Evolutionary conservation across 2,329 filamentous ascomycete species (phyloP).

Genomic region (Fusarium foetens): DNA sequence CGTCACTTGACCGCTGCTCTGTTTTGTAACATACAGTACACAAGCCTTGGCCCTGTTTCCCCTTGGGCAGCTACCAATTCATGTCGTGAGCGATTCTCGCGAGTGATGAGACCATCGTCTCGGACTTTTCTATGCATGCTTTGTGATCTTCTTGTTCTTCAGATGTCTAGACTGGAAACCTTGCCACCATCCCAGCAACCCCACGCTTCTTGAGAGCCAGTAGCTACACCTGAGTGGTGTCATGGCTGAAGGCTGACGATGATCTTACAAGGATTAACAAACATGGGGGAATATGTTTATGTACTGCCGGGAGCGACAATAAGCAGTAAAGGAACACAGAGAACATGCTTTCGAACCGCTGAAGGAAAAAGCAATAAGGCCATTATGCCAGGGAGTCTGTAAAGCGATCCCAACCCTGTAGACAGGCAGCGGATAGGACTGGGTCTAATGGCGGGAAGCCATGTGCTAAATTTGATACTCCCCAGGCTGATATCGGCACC

Average conservation of each 20-base stretch:
- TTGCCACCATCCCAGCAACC: slow-evolving; percentile 41
- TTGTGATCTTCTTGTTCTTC: slow-evolving; percentile 38
- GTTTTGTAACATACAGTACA: slow-evolving; percentile 21
- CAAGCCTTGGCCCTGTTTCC: slow-evolving; percentile 17
- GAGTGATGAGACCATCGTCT: slow-evolving; percentile 43
- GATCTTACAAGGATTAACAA: slow-evolving; percentile 21
- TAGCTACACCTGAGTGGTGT: slow-evolving; percentile 34
- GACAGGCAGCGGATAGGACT: slow-evolving; percentile 1
- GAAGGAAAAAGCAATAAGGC: slow-evolving; percentile 31
- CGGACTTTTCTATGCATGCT: slow-evolving; percentile 21
- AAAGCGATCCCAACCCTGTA: slow-evolving; percentile 26
- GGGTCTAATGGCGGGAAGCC: slow-evolving; percentile 39
- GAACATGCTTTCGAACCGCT: slow-evolving; percentile 23
- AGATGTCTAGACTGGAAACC: slow-evolving; percentile 29
- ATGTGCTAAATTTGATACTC: slow-evolving; percentile 38
- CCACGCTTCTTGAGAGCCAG: slow-evolving; percentile 41
- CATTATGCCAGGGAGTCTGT: slow-evolving; percentile 28
- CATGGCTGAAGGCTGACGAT: slow-evolving; percentile 37
- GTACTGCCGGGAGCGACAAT: slow-evolving; percentile 31
- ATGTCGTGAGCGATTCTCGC: slow-evolving; percentile 34
- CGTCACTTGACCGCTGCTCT: slow-evolving; percentile 45
- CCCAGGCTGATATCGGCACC: slow-evolving; percentile 30
- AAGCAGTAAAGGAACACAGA: slow-evolving; percentile 20
- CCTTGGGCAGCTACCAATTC: slow-evolving; percentile 41
- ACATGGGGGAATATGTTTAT: slow-evolving; percentile 14